Evolutionary conservation across 2,329 filamentous ascomycete species (phyloP).

Genomic region (Scytalidium lignicola): DNA sequence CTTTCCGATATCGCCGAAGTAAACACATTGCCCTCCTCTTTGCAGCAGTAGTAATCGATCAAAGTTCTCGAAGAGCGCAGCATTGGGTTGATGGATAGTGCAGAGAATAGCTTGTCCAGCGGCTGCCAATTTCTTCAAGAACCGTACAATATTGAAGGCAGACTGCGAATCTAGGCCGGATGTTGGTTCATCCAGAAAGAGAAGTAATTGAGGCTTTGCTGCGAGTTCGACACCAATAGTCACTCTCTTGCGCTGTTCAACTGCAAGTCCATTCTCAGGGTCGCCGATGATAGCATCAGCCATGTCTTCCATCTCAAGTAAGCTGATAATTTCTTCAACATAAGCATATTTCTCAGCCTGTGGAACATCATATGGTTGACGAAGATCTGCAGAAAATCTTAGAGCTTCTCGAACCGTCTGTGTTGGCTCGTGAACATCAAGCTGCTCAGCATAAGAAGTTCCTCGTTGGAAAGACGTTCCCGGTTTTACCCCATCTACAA

Average conservation of each 20-base stretch:
- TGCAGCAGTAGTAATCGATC: slow-evolving; percentile 60
- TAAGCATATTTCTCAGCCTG: slow-evolving; percentile 59
- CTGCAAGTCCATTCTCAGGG: slow-evolving; percentile 53
- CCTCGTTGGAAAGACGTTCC: slow-evolving; percentile 58
- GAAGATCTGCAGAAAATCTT: slow-evolving; percentile 59
- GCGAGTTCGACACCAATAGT: slow-evolving; percentile 58
- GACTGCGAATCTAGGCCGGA: slow-evolving; percentile 53
- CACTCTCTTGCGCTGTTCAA: slow-evolving; percentile 64
- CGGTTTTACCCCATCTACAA: slow-evolving; percentile 54
- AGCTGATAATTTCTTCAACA: slow-evolving; percentile 59
- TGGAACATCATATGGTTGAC: slow-evolving; percentile 54
- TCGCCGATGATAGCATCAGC: slow-evolving; percentile 62
- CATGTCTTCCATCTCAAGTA: slow-evolving; percentile 61
- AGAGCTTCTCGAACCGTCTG: slow-evolving; percentile 61
- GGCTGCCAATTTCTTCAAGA: slow-evolving; percentile 51
- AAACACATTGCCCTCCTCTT: slow-evolving; percentile 59
- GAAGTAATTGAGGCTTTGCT: slow-evolving; percentile 51
- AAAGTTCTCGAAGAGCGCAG: slow-evolving; percentile 65
- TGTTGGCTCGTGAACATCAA: slow-evolving; percentile 58
- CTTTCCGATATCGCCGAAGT: slow-evolving; percentile 62
- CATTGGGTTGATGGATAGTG: slow-evolving; percentile 67
- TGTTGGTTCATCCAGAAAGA: slow-evolving; percentile 57
- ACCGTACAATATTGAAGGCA: slow-evolving; percentile 56
- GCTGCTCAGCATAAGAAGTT: slow-evolving; percentile 61
- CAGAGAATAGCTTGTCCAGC: slow-evolving; percentile 65